Conservation (phyloP, 345 rosid species). For the Cardamine chenopodiifolia region DNA sequence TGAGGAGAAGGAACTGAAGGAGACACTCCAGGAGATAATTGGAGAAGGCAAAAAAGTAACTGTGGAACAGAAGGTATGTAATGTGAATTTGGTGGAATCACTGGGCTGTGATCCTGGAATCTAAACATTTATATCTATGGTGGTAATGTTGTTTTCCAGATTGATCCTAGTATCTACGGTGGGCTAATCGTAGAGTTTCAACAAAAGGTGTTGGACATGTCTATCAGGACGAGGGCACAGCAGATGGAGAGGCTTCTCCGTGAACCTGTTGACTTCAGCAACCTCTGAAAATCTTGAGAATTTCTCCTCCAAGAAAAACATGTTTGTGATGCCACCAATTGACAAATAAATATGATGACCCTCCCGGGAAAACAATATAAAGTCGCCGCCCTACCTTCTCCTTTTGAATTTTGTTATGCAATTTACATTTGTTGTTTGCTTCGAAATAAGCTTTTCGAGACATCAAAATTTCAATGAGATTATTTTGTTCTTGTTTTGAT, state of each 20-base stretch:
- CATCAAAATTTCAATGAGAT: constrained; percentile 19
- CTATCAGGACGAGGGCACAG: constrained; percentile 79
- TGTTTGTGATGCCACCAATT: constrained; percentile 25
- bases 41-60: constrained; percentile 79
- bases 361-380: constrained; percentile 28
- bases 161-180: constrained; percentile 90
- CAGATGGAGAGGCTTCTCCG: constrained; percentile 96
- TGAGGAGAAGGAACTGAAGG: constrained; percentile 87
- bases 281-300: constrained; percentile 40
- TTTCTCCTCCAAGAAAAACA: not conserved
- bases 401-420: constrained; percentile 7
- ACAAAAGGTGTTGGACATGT: constrained; percentile 96
- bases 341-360: constrained; percentile 41
- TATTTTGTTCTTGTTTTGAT: not conserved
- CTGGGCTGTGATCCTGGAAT: not conserved
- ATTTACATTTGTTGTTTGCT: constrained; percentile 32
- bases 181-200: constrained; percentile 83
- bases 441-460: constrained; percentile 32
- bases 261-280: constrained; percentile 58
- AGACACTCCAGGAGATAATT: constrained; percentile 71
- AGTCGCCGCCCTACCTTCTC: not conserved
- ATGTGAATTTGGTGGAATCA: not conserved
- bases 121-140: not conserved
- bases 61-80: constrained; percentile 79
- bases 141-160: constrained; percentile 47